Base-by-base conservation (phyloP, 192 early-diverging fungal genomes). In the Irineochytrium annulatum region DNA sequence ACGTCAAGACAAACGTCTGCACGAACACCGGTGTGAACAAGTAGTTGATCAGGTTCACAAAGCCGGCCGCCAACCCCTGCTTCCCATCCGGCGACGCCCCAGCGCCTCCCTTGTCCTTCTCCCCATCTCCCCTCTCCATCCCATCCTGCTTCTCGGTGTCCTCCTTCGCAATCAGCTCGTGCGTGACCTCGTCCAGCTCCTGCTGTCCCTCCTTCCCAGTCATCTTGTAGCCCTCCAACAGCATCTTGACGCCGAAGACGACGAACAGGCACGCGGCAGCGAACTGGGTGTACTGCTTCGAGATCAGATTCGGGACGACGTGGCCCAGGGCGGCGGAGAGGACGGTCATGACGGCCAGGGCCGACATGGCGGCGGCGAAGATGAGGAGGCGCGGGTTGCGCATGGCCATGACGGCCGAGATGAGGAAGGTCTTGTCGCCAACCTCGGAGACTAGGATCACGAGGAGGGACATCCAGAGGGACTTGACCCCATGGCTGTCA, bases 391-490 rank as follows among this genome's bases (percentile, higher is more conserved):
- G 90, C 35, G 94, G 85, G 71, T 97, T 89, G 68, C 85, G 89
- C 95, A 99, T 99, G 39, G 97, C 95, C 85, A 99, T 88, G 60
- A 99, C 92, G 3, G 94, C 95, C 8, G 94, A 93, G 57, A 99
- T 97, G 55, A 99, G 81, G 65, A 99, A 99, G 17, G 96, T 99
- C 74, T 99, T 99, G 85, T 99, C 96, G 54, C 96, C 96, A 63
- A 99, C 94, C 69, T 99, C 96, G 13, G 92, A 94, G 34, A 95
- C 87, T 19, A 95, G 76, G 41, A 96, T 99, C 81, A 99, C 93
- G 52, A 89, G 65, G 43, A 95, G 78, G 11, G 84, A 86, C 74
- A 74, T 80, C 34, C 69, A 37, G 26, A 80, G 52, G 14, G 77
- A 74, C 65, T 76, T 29, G 11, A 72, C 29, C 14, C 53, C 53